phyloP scores from a whole-genome alignment of 805 yeast species.

The Yarrowia yakushimensis region DNA sequence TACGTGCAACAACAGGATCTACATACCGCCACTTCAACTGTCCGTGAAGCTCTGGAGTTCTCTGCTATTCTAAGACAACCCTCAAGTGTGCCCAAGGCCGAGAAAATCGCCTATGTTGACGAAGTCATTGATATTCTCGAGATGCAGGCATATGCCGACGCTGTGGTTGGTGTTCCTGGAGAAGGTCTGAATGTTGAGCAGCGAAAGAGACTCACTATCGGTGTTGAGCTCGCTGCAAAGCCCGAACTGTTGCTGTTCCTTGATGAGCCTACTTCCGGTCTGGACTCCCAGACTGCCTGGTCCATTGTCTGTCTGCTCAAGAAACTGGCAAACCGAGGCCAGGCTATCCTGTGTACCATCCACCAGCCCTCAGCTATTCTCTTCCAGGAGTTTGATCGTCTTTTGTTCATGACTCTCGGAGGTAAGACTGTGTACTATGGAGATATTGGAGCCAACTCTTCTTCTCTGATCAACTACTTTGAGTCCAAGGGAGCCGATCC shows the following conservation, averaged over 20 bases:
- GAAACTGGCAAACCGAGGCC: slow-evolving; percentile 57
- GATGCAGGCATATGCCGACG: slow-evolving; percentile 64
- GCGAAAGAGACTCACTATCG: slow-evolving; percentile 59
- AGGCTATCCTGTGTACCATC: slow-evolving; percentile 68
- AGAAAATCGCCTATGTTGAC: slow-evolving; percentile 64
- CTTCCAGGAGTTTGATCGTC: slow-evolving; percentile 72
- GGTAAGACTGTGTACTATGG: slow-evolving; percentile 77
- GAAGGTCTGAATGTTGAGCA: slow-evolving; percentile 64
- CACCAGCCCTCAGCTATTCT: slow-evolving; percentile 84
- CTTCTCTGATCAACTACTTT: slow-evolving; percentile 57
- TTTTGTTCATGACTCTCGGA: slow-evolving; percentile 65
- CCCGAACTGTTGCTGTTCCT: slow-evolving; percentile 57
- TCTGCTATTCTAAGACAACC: slow-evolving; percentile 70
- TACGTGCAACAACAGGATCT: slow-evolving; percentile 77
- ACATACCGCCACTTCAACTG: slow-evolving; percentile 64
- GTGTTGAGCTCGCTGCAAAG: slow-evolving; percentile 64
- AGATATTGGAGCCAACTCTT: slow-evolving; percentile 60
- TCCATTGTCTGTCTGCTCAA: slow-evolving; percentile 59
- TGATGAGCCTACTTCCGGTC: slow-evolving; percentile 68
- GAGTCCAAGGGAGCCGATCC: slow-evolving; percentile 60
- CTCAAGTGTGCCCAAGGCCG: slow-evolving; percentile 45
- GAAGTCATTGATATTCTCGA: slow-evolving; percentile 59
- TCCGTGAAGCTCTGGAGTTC: slow-evolving; percentile 67
- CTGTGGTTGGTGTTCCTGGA: slow-evolving; percentile 71
- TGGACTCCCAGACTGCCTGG: slow-evolving; percentile 69